Base-by-base conservation (phyloP, 148 eudicot genomes). In the Spergularia marina region DNA sequence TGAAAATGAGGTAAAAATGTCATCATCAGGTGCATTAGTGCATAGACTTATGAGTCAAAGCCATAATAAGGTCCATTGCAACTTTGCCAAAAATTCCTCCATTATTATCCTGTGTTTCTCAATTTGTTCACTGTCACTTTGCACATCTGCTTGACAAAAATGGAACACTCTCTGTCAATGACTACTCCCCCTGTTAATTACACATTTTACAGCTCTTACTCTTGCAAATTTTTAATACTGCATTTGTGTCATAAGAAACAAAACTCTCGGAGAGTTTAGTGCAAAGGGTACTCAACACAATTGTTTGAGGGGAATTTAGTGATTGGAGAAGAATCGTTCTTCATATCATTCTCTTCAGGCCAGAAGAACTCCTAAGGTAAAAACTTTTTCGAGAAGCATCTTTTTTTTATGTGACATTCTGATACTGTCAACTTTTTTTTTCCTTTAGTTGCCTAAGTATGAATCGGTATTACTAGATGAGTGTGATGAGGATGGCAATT, bases 31-130 rank as follows among this genome's bases (percentile, higher is more conserved):
- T 14, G 21, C 7, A 9, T 23, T 23, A 23, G 25, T 23, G 25
- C 30, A 30, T 30, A 39, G 23, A 65, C 10, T 12, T 13, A 9
- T 2, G 34, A 30, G 66, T 62, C 62, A 58, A 30, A 16, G 62
- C 67, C 36, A 20, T 59, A 1, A 18, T 64, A 21, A 18, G 17
- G 15, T n/a, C 17, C 41, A 54, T 17, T 25, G 0, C 17, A 55
- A 12, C 7, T 72, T 69, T 12, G 65, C 75, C 2, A 15, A 58
- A 72, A 72, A n/a, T 72, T 20, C 65, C 51, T 72, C 34, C 74
- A 39, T 7, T n/a, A 40, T 17, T 7, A 47, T 14, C 5, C 39
- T 13, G 15, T 34, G 49, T 59, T 59, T 51, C 18, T 36, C 44
- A 40, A 53, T 53, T 10, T 39, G 77, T 10, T 23, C 15, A 60